These are phyloP conservation scores for Iberis pinnata DNA, from an alignment of 345 rosid genomes.

Conservation along the genomic window DNA sequence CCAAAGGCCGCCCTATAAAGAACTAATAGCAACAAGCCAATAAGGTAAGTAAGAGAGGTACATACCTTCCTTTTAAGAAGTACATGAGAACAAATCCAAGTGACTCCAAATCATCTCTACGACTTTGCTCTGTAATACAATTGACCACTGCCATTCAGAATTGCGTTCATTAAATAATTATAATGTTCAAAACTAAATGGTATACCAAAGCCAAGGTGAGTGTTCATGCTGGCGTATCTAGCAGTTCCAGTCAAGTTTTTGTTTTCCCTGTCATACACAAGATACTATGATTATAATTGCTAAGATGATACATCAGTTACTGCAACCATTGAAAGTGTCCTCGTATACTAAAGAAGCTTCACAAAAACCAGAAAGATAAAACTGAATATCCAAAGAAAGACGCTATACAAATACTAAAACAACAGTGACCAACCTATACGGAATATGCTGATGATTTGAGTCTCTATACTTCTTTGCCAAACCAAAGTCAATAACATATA, in stretches of 20 bases:
- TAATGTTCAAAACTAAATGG: conserved; percentile 4
- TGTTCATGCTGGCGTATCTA: conserved; percentile 94
- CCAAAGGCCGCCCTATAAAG: neutral
- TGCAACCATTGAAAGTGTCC: neutral
- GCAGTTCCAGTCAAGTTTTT: conserved; percentile 92
- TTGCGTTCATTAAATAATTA: conserved; percentile 5
- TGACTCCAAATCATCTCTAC: conserved; percentile 93
- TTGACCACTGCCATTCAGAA: neutral
- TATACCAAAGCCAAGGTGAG: conserved; percentile 90
- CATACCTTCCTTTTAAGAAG: conserved; percentile 79
- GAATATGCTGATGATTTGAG: conserved; percentile 79
- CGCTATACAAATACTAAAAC: too few species aligned
- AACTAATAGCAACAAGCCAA: conserved; percentile 1
- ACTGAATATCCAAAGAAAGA: too few species aligned
- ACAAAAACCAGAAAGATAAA: neutral
- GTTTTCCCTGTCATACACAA: conserved; percentile 56
- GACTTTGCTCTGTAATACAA: conserved; percentile 70
- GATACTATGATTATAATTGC: conserved; percentile 2
- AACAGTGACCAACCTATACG: conserved; percentile 53
- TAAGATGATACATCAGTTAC: conserved; percentile 4
- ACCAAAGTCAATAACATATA: conserved; percentile 81
- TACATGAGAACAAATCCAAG: conserved; percentile 94
- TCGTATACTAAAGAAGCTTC: neutral
- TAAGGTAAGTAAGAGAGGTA: conserved; percentile 8
- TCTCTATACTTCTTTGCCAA: conserved; percentile 87